Evolutionary conservation across 2,329 filamentous ascomycete genomes (phyloP).

Genomic region (Botrytis galanthina): DNA sequence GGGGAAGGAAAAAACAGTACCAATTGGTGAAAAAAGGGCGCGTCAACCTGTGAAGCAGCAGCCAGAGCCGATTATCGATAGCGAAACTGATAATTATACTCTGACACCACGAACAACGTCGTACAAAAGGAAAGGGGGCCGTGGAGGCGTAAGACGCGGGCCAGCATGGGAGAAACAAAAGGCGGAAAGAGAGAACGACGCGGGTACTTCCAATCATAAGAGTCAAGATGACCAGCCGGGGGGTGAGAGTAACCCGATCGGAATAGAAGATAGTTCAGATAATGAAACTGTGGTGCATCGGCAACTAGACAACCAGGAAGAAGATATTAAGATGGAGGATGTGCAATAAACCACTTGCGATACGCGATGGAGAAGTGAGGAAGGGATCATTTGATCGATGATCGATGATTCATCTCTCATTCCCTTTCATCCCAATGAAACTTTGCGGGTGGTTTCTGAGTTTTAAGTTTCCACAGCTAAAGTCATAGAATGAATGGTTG

Average conservation of each 20-base stretch:
- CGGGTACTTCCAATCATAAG: background rate
- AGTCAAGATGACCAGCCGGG: background rate
- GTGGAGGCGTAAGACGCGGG: background rate
- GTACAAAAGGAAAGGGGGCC: background rate
- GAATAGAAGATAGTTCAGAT: background rate
- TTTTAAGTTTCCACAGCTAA: background rate
- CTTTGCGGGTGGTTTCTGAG: background rate
- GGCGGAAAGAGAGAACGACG: background rate
- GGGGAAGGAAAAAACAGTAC: background rate
- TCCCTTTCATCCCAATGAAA: background rate
- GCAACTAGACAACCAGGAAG: background rate
- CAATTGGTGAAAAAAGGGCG: background rate
- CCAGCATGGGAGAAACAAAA: background rate
- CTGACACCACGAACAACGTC: accelerated
- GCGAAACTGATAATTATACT: background rate
- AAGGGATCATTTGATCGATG: background rate
- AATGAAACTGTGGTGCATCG: background rate
- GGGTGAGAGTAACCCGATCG: background rate
- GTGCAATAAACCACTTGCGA: background rate
- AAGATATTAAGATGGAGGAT: background rate
- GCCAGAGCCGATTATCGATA: background rate
- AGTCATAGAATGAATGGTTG: background rate
- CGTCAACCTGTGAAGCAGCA: background rate
- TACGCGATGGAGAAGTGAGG: background rate
- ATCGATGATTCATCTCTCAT: background rate